Percentiles rank a stretch among this genome's conserved stretches.
phyloP scores from a whole-genome alignment of 2,329 filamentous ascomycete genomes.

The Scedosporium boydii region DNA sequence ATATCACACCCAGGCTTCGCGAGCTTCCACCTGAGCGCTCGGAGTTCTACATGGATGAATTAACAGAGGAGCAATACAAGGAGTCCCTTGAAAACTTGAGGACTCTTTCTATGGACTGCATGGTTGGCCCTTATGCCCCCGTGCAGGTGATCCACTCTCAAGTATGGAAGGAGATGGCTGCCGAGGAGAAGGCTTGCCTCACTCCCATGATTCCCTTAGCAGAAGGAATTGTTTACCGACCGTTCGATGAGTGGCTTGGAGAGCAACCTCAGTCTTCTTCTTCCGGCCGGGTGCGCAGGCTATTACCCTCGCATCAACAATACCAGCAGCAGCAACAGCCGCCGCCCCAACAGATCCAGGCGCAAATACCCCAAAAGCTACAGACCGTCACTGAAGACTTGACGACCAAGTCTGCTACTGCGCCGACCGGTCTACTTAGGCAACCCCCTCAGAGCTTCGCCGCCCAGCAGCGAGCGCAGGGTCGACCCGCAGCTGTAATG shows the following conservation, averaged over 20 bases:
- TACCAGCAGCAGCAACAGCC: neutral
- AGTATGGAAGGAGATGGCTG: conserved; percentile 56
- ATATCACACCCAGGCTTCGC: conserved; percentile 49
- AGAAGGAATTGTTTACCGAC: conserved; percentile 53
- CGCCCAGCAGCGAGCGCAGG: conserved; percentile 53
- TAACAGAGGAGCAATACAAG: conserved; percentile 33
- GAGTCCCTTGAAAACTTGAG: conserved; percentile 42
- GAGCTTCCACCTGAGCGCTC: conserved; percentile 45
- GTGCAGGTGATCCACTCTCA: conserved; percentile 40
- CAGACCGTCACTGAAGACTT: conserved; percentile 3
- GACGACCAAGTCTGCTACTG: conserved; percentile 6
- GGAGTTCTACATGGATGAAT: conserved; percentile 45
- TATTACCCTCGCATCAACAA: neutral
- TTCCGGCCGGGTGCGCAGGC: neutral
- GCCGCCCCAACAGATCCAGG: neutral
- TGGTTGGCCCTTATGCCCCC: conserved; percentile 45
- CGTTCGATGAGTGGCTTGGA: conserved; percentile 50
- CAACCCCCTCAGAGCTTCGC: conserved; percentile 56
- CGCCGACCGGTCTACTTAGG: conserved; percentile 30
- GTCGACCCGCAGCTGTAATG: conserved; percentile 15
- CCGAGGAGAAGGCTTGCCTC: conserved; percentile 57
- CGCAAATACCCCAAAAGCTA: neutral
- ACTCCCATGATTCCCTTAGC: conserved; percentile 54
- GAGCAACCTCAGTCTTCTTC: conserved; percentile 30
- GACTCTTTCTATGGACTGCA: conserved; percentile 47